Evolutionary conservation across 1,284 basidiomycete genomes (phyloP).

Genomic region (Wallemia ichthyophaga): DNA sequence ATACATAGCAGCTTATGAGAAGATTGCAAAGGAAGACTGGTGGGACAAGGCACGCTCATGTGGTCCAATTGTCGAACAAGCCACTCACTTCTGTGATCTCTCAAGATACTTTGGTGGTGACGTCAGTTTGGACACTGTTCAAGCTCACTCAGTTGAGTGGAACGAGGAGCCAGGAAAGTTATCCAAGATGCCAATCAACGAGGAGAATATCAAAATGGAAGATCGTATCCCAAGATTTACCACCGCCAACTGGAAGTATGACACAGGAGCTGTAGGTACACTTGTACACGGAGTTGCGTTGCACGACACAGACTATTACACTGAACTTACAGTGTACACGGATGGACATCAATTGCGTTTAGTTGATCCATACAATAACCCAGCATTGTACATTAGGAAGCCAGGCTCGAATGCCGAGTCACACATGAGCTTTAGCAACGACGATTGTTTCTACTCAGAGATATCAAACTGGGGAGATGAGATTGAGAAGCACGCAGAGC

Average conservation of each 20-base stretch:
- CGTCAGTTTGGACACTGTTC: conserved; percentile 54
- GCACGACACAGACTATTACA: conserved; percentile 47
- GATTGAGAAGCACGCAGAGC: conserved; percentile 8
- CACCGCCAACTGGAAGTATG: conserved; percentile 38
- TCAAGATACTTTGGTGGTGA: conserved; percentile 86
- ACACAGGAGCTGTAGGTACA: conserved; percentile 62
- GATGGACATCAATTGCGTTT: conserved; percentile 16
- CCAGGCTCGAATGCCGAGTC: conserved; percentile 29
- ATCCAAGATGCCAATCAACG: conserved; percentile 49
- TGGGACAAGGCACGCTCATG: conserved; percentile 58
- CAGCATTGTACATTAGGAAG: conserved; percentile 49
- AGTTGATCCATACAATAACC: conserved; percentile 43
- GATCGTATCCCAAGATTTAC: conserved; percentile 24
- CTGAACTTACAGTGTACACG: conserved; percentile 1
- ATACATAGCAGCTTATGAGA: conserved; percentile 76
- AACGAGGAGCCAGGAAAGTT: conserved; percentile 65
- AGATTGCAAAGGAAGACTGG: conserved; percentile 37
- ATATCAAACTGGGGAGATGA: conserved; percentile 56
- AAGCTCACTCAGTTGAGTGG: conserved; percentile 62
- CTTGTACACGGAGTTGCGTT: conserved; percentile 69
- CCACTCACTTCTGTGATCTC: conserved; percentile 37
- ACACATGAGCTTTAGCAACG: conserved; percentile 35
- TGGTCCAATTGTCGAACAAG: conserved; percentile 87
- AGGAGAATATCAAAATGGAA: conserved; percentile 39
- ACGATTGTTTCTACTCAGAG: conserved; percentile 77